Evolutionary conservation across 768 basidiomycete species (phyloP), one percentile per base, ranked within the genome.

Genomic region (Mycena belliarum): DNA sequence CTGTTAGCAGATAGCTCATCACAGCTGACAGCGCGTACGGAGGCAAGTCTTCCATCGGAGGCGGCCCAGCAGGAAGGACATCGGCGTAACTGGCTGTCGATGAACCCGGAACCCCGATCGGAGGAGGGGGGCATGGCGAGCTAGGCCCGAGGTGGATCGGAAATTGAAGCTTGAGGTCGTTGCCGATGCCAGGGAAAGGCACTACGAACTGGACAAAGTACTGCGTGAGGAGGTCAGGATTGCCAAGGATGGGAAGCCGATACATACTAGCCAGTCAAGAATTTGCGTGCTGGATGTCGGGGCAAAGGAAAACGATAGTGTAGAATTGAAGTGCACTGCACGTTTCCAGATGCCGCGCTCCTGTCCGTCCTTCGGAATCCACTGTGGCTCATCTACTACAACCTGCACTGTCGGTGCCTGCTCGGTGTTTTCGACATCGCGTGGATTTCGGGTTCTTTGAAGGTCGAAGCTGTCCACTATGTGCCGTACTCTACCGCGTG

Each of bases 101-200:
- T 9, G 56, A 57, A 1, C 56, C 55, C 2, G 47, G 40, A 5
- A 47, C 55, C 4, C 47, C 55, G 21, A 38, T 56, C 15, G 43
- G 43, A 11, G 43, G 55, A 6, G 55, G 55, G n/a, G 40, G 40
- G 14, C 47, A 56, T 6, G 55, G 40, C n/a, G 41, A 42, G 1
- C 38, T 10, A 38, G 55, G 18, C 2, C 48, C 29, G 21, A 56
- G 55, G 18, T 35, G 28, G 23, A 56, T 24, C 8, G 55, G 55
- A 5, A 49, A 8, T 18, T 35, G 11, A 23, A 56, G 40, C 21
- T 48, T 45, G 21, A 55, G 45, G 21, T 58, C 37, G 43, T 55
- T 52, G 12, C 49, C 47, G 3, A 60, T 24, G 12, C 49, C 50
- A 1, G 57, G 57, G 50, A 58, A 58, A 3, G 57, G 45, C 6